Conservation (phyloP, 495 filamentous ascomycete genomes). For the Penicillium psychrofluorescens region DNA sequence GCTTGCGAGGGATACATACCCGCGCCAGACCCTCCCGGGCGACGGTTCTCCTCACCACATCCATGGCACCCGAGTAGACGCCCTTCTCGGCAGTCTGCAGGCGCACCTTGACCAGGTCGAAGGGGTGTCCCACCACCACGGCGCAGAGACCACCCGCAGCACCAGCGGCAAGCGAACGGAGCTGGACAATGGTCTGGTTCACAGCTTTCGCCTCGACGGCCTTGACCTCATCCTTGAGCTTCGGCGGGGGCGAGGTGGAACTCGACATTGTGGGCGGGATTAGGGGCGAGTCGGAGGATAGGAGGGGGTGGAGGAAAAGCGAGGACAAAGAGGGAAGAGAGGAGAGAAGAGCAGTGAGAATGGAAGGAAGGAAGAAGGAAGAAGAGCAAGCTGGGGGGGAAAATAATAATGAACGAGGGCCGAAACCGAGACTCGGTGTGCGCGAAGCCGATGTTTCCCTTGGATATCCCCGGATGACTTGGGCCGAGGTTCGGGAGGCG, state of each 20-base stretch:
- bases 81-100: constrained; percentile 93
- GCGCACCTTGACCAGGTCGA: constrained; percentile 95
- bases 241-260: constrained; percentile 22
- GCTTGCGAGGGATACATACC: constrained; percentile 20
- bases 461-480: constrained; percentile 10
- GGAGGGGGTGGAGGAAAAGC: constrained; percentile 2
- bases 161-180: constrained; percentile 81
- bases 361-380: not conserved
- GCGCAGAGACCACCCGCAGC: constrained; percentile 92
- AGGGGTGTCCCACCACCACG: constrained; percentile 89
- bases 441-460: not conserved
- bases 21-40: constrained; percentile 77
- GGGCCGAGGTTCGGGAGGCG: constrained; percentile 27
- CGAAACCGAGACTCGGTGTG: constrained; percentile 12
- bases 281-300: not conserved
- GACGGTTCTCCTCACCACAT: constrained; percentile 82
- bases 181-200: constrained; percentile 38
- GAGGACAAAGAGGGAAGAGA: not conserved
- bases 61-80: constrained; percentile 82
- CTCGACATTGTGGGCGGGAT: constrained; percentile 20
- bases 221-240: constrained; percentile 28
- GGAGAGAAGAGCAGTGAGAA: not conserved
- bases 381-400: constrained; percentile 1
- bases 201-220: constrained; percentile 27
- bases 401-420: constrained; percentile 2